Conservation (phyloP, 2,329 filamentous ascomycete genomes). For the Clonostachys rosea region DNA sequence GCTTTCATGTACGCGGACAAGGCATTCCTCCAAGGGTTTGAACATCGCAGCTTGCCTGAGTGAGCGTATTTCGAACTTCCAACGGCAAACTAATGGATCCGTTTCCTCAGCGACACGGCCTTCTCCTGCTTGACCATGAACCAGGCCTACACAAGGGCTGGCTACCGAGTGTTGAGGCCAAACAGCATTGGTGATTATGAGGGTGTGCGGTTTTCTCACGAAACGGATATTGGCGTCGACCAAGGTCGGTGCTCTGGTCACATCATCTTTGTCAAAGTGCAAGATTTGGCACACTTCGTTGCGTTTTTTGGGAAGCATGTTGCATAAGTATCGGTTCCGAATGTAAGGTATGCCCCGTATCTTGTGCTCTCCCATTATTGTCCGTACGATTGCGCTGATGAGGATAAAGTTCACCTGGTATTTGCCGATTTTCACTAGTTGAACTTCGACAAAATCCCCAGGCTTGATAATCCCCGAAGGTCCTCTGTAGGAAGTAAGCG, state of each 20-base stretch:
- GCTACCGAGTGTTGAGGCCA: conserved; percentile 31
- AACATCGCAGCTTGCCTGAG: conserved; percentile 11
- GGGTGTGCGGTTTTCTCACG: conserved; percentile 30
- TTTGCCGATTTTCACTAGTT: conserved; percentile 8
- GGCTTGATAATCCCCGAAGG: conserved; percentile 7
- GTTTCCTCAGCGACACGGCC: conserved; percentile 12
- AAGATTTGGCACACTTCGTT: conserved; percentile 37
- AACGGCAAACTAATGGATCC: conserved; percentile 46
- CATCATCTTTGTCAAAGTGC: conserved; percentile 27
- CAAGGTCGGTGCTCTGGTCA: conserved; percentile 31
- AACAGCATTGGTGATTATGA: conserved; percentile 51
- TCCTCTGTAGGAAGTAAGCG: conserved; percentile 9
- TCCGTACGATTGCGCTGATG: conserved; percentile 34
- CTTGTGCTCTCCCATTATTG: conserved; percentile 9
- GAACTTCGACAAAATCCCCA: conserved; percentile 20
- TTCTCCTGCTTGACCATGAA: conserved; percentile 2
- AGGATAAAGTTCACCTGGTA: conserved; percentile 27
- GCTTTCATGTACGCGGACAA: conserved; percentile 20
- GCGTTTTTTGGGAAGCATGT: conserved; percentile 26
- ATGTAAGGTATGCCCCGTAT: conserved; percentile 32
- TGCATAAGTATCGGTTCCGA: conserved; percentile 24
- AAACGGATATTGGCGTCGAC: conserved; percentile 32
- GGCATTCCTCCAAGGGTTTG: conserved; percentile 19
- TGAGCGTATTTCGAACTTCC: conserved; percentile 27
- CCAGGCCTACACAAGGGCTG: background rate